phyloP scores from a whole-genome alignment of 2,329 filamentous ascomycete species.

The Diaporthe helianthi region DNA sequence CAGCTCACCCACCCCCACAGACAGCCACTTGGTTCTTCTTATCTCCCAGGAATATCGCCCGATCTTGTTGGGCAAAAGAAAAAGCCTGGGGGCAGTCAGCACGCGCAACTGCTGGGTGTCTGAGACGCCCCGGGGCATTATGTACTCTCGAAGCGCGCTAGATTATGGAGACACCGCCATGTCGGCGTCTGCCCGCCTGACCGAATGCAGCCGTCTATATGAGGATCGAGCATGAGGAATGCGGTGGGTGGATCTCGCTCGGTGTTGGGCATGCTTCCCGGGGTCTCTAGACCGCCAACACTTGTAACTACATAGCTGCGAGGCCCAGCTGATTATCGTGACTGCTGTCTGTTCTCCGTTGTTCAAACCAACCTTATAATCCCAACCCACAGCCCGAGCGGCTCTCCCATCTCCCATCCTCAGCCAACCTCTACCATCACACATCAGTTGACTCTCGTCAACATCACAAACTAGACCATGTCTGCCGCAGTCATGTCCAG shows the following conservation, averaged over 20 bases:
- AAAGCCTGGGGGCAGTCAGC: neutral
- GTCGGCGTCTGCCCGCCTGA: slow-evolving; percentile 25
- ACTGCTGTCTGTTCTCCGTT: neutral
- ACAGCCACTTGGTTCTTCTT: slow-evolving; percentile 23
- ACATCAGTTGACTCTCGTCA: slow-evolving; percentile 3
- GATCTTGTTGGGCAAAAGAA: slow-evolving; percentile 1
- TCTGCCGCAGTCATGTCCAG: slow-evolving; percentile 12
- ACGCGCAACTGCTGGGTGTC: slow-evolving; percentile 8
- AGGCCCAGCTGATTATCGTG: slow-evolving; percentile 12
- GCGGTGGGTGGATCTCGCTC: slow-evolving; percentile 21
- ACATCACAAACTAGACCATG: neutral
- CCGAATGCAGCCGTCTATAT: slow-evolving; percentile 19
- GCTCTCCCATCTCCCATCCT: neutral
- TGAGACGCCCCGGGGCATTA: slow-evolving; percentile 19
- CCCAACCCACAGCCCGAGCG: neutral
- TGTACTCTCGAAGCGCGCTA: slow-evolving; percentile 24
- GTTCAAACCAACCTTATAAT: slow-evolving; percentile 3
- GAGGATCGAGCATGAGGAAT: slow-evolving; percentile 15
- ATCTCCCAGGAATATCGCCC: slow-evolving; percentile 14
- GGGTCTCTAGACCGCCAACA: slow-evolving; percentile 26
- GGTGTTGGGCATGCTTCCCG: slow-evolving; percentile 12
- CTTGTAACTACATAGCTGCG: neutral
- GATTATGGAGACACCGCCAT: slow-evolving; percentile 28
- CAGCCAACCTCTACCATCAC: neutral
- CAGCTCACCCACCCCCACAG: slow-evolving; percentile 20